Percentiles rank a stretch among this genome's conserved stretches.
These are phyloP conservation scores for Rhodotorula sp. DNA, from an alignment of 1,284 basidiomycete genomes.

Conservation along the genomic window DNA sequence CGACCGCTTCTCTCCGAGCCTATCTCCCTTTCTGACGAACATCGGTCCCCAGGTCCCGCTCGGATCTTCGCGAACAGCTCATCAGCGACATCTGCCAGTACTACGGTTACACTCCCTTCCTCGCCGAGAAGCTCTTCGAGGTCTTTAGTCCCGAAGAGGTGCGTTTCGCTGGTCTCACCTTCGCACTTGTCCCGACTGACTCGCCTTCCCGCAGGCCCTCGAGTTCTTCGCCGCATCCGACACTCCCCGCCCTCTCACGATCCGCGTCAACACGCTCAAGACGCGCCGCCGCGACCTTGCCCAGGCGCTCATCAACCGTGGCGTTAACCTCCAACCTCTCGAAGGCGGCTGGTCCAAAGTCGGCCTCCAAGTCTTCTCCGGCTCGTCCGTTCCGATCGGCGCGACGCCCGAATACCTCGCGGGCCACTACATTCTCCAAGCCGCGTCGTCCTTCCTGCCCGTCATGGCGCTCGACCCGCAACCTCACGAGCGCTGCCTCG, in stretches of 20 bases:
- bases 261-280: constrained; percentile 94
- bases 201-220: constrained; percentile 63
- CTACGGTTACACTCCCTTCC: constrained; percentile 96
- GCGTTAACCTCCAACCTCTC: constrained; percentile 94
- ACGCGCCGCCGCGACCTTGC: constrained; percentile 91
- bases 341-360: constrained; percentile 96
- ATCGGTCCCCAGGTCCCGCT: constrained; percentile 61
- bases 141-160: constrained; percentile 92
- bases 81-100: constrained; percentile 85
- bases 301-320: constrained; percentile 86
- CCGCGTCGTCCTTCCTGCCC: constrained; percentile 97
- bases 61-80: constrained; percentile 87
- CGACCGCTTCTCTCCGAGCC: neutral
- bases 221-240: constrained; percentile 99
- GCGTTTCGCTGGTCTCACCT: constrained; percentile 34
- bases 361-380: constrained; percentile 88
- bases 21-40: constrained; percentile 14
- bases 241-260: constrained; percentile 91
- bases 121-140: constrained; percentile 90
- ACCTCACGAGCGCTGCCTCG: constrained; percentile 88
- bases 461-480: constrained; percentile 93
- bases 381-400: constrained; percentile 83
- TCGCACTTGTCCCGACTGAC: neutral
- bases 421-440: constrained; percentile 99
- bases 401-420: constrained; percentile 99